Percentiles rank a stretch among this genome's conserved stretches.
These are phyloP conservation scores for Saturnispora diversa DNA, from an alignment of 805 yeast species.

Conservation along the genomic window DNA sequence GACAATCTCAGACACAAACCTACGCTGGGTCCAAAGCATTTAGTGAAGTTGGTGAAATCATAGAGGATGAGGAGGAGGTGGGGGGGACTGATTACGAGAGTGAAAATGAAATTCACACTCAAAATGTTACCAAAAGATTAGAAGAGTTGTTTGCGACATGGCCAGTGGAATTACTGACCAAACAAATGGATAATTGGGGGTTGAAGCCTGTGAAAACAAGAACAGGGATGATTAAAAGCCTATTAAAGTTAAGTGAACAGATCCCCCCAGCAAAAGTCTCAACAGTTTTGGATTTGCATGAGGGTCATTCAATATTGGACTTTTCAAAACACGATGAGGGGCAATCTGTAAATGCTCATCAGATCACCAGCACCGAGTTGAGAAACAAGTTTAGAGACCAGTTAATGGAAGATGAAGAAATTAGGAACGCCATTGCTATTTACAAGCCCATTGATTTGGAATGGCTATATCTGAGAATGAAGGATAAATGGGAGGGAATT, in stretches of 20 bases:
- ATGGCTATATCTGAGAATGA: constrained; percentile 15
- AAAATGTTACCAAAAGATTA: background rate
- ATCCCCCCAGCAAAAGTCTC: constrained; percentile 8
- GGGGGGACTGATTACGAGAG: background rate
- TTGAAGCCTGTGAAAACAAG: constrained; percentile 28
- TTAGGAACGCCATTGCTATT: constrained; percentile 18
- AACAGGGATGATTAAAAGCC: constrained; percentile 6
- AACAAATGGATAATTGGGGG: constrained; percentile 31
- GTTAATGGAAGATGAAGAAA: constrained; percentile 14
- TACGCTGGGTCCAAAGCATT: too few relatives aligned
- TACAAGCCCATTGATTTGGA: constrained; percentile 23
- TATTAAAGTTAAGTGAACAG: constrained; percentile 18
- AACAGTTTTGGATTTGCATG: constrained; percentile 3
- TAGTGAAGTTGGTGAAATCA: constrained; percentile 10
- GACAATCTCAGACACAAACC: constrained; percentile 24
- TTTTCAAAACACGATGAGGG: constrained; percentile 10
- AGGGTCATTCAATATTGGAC: constrained; percentile 5
- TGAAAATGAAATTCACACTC: background rate
- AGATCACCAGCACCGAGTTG: constrained; percentile 13
- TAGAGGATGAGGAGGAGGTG: background rate
- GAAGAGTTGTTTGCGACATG: constrained; percentile 12
- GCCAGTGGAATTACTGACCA: constrained; percentile 12
- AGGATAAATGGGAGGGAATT: constrained; percentile 14
- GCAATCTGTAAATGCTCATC: constrained; percentile 2
- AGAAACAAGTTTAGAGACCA: constrained; percentile 15